Conservation (phyloP, 1,139 yeast genomes). For the Saccharomycopsis hybrid region DNA sequence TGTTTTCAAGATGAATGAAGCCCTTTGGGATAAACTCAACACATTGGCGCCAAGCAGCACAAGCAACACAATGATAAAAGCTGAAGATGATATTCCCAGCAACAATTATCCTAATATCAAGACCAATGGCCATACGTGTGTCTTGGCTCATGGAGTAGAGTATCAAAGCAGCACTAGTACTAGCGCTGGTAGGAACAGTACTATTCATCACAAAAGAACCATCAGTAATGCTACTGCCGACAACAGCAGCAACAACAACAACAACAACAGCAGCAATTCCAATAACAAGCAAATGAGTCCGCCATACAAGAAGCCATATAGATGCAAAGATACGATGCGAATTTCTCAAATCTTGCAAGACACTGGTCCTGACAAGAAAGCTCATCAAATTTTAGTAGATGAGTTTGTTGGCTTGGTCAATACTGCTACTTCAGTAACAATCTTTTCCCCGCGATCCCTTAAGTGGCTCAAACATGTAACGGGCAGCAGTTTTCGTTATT, state of each 20-base stretch:
- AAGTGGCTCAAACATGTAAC: constrained; percentile 12
- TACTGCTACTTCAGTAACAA: constrained; percentile 3
- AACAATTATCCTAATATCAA: not conserved
- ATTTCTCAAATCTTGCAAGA: constrained; percentile 1
- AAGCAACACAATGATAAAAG: not conserved
- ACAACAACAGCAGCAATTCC: not conserved
- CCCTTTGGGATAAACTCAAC: not conserved
- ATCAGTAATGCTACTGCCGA: not conserved
- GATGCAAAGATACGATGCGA: not conserved
- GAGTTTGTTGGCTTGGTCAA: constrained; percentile 9
- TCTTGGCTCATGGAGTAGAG: too few species aligned
- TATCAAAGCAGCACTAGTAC: not conserved
- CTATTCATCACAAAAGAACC: not conserved
- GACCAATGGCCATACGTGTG: too few species aligned
- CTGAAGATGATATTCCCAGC: not conserved
- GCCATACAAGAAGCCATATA: not conserved
- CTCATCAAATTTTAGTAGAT: constrained; percentile 3
- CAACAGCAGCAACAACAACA: not conserved
- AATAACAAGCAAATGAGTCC: not conserved
- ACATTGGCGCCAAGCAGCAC: not conserved
- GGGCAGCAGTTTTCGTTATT: constrained; percentile 12
- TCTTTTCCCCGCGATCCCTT: constrained; percentile 13
- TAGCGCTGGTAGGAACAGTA: not conserved
- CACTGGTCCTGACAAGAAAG: constrained; percentile 1
- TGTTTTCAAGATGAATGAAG: not conserved